Evolutionary conservation across 306 rosid species (phyloP).

Genomic region (Dalbergia oliveri): DNA sequence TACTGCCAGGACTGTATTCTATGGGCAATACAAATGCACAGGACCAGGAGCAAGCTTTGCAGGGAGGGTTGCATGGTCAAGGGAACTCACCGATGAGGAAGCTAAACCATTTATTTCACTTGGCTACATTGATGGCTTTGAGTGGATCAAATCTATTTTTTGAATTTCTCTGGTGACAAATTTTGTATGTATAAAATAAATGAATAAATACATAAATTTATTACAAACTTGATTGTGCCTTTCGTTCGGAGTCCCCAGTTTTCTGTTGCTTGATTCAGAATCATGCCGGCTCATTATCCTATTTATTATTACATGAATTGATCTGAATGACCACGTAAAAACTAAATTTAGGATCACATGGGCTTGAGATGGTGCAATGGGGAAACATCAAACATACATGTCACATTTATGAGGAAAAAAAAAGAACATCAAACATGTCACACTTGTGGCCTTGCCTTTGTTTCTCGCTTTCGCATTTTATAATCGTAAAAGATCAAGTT

Average conservation of each 20-base stretch:
- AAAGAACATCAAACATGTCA: too few species aligned
- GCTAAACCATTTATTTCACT: slow-evolving; percentile 77
- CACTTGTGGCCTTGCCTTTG: too few species aligned
- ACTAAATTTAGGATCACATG: too few species aligned
- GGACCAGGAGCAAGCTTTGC: slow-evolving; percentile 77
- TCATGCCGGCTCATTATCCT: not conserved
- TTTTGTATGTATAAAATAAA: slow-evolving; percentile 37
- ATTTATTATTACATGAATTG: too few species aligned
- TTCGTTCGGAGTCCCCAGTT: not conserved
- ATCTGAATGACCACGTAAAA: too few species aligned
- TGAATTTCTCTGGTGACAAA: slow-evolving; percentile 23
- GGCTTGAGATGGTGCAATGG: too few species aligned
- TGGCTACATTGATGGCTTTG: slow-evolving; percentile 63
- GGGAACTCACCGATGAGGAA: slow-evolving; percentile 71
- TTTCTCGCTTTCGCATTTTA: too few species aligned
- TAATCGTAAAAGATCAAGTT: too few species aligned
- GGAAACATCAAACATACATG: too few species aligned
- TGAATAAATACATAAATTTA: not conserved
- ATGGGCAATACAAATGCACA: slow-evolving; percentile 78
- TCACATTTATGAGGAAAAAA: too few species aligned
- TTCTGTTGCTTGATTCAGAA: slow-evolving; percentile 3
- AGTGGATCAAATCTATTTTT: slow-evolving; percentile 51
- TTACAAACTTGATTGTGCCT: slow-evolving; percentile 5
- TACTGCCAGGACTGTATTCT: slow-evolving; percentile 84
- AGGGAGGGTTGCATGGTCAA: slow-evolving; percentile 81